Conservation (phyloP, 306 rosid genomes). For the Elaeagnus macrophylla region DNA sequence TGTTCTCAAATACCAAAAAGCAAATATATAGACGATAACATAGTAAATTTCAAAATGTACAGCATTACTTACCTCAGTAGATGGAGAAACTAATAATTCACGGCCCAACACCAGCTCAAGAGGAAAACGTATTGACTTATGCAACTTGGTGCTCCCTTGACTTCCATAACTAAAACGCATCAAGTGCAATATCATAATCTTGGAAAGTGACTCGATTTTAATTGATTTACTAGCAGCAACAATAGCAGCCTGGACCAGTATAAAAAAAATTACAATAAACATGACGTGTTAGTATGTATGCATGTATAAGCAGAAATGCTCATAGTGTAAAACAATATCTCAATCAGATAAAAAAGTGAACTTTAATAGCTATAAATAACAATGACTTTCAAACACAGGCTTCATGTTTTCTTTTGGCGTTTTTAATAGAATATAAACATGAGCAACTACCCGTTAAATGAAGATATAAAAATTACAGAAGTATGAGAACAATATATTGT, state of each 20-base stretch:
- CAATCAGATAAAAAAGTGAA: no score
- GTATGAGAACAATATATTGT: no score
- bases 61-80: conserved; percentile 46
- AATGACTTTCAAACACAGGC: no score
- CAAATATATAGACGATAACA: no score
- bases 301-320: no score
- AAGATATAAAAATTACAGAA: no score
- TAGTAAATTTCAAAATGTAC: not conserved
- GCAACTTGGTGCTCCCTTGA: conserved; percentile 96
- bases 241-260: conserved; percentile 46
- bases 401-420: no score
- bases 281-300: not conserved
- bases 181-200: conserved; percentile 85
- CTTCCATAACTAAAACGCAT: conserved; percentile 91
- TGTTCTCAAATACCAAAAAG: no score
- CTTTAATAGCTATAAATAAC: no score
- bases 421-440: no score
- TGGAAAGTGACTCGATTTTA: conserved; percentile 63
- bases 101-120: conserved; percentile 68
- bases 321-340: no score
- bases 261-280: not conserved
- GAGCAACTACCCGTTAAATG: no score
- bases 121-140: conserved; percentile 75
- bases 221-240: conserved; percentile 76
- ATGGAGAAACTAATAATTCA: conserved; percentile 56